Percentiles rank a stretch among this genome's conserved stretches.
phyloP scores from a whole-genome alignment of 2,329 filamentous ascomycete genomes.

The Colletotrichum trifolii region DNA sequence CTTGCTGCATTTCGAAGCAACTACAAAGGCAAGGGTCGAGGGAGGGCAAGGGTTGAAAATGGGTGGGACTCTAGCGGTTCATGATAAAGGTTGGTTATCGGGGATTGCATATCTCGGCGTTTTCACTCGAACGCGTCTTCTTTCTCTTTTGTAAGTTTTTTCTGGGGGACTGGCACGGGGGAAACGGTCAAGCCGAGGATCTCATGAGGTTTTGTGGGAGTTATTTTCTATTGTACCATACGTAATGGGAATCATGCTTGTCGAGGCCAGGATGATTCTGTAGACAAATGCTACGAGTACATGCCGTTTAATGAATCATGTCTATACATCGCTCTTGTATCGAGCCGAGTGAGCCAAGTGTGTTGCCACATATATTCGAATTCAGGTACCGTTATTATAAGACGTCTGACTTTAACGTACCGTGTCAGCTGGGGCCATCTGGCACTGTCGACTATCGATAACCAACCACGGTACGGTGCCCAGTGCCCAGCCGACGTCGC shows the following conservation, averaged over 20 bases:
- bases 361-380: conserved; percentile 17
- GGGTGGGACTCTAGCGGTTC: conserved; percentile 18
- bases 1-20: conserved; percentile 2
- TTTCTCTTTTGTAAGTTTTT: conserved; percentile 2
- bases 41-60: conserved; percentile 9
- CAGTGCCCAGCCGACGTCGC: conserved; percentile 32
- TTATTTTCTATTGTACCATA: conserved; percentile 34
- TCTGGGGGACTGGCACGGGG: conserved; percentile 20
- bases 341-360: conserved; percentile 29
- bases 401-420: background rate
- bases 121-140: background rate
- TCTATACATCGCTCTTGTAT: background rate
- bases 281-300: conserved; percentile 33
- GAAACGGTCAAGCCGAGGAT: background rate
- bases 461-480: conserved; percentile 17
- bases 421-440: background rate
- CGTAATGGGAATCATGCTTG: conserved; percentile 36
- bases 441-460: conserved; percentile 32
- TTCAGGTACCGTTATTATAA: background rate
- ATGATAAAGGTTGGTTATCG: conserved; percentile 2
- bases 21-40: conserved; percentile 26
- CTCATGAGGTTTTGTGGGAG: conserved; percentile 21
- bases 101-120: conserved; percentile 36
- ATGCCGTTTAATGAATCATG: conserved; percentile 28
- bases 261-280: conserved; percentile 34